Conservation (phyloP, 139 green algal species). For the Micromonas pusilla region DNA sequence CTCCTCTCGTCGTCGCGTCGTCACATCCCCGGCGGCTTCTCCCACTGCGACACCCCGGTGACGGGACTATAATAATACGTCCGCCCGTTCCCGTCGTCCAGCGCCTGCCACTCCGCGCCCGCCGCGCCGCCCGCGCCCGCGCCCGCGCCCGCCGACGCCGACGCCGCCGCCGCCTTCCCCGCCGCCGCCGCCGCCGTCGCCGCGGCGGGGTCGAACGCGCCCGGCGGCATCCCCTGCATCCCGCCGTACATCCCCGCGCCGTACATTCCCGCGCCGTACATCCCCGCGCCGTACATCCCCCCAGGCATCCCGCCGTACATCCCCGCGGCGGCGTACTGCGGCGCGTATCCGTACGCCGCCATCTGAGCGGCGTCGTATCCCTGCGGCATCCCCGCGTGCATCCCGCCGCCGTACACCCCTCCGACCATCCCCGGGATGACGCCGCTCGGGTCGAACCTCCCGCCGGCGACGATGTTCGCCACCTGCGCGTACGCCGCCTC, state of each 20-base stretch:
- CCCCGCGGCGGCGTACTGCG: conserved; percentile 29
- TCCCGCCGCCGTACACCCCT: conserved; percentile 71
- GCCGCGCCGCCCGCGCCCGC: too few species aligned
- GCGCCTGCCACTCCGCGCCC: background rate
- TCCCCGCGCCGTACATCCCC: too few species aligned
- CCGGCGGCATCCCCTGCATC: background rate
- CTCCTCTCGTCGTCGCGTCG: background rate
- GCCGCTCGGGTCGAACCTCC: background rate
- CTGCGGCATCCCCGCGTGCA: conserved; percentile 80
- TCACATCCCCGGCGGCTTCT: conserved; percentile 53
- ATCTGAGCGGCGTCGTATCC: conserved; percentile 88
- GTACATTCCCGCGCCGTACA: too few species aligned
- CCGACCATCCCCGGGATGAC: conserved; percentile 1
- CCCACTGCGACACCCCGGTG: conserved; percentile 83
- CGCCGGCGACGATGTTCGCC: conserved; percentile 50
- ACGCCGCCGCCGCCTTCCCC: background rate
- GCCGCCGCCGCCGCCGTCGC: background rate
- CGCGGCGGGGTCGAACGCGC: background rate
- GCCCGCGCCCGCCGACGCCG: too few species aligned
- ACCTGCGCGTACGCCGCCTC: conserved; percentile 41
- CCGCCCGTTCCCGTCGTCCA: conserved; percentile 55
- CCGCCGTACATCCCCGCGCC: background rate
- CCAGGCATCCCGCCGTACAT: background rate
- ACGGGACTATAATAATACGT: conserved; percentile 87
- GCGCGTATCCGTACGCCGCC: conserved; percentile 79